Base-by-base conservation (phyloP, 805 yeast genomes). In the Dipodascus geniculatus region DNA sequence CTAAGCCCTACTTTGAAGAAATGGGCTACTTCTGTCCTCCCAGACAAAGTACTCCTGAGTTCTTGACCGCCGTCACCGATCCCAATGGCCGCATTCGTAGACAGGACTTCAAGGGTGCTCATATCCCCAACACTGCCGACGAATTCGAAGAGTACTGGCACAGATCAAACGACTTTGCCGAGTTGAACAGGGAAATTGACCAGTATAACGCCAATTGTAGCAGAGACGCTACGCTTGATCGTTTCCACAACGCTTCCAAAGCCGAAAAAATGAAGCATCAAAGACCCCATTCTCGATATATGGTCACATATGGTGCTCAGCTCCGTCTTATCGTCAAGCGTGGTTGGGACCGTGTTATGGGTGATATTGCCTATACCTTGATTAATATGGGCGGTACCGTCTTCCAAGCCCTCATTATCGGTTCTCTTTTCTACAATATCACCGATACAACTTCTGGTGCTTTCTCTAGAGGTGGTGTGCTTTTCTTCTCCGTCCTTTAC, bases 31-130 rank as follows among this genome's bases (percentile, higher is more conserved):
- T 70, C 42, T 80, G 83, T 57, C 85, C 84, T 22, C 71, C 77
- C 4, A 74, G 88, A 61, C 86, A 81, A 69, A 75, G 85, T 2
- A 79, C 87, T 17, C 83, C 87, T 16, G 88, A 83, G 63, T 83
- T 82, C 64, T 68, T 83, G 60, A 83, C 87, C 1, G 79, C 87
- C 1, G 73, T 83, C 14, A 81, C 89, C 9, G 84, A 81, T 64
- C 86, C 87, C 8, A 68, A 70, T 3, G 88, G 83, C 51, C 74
- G 89, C 63, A 38, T 38, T n/a, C 67, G 60, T 55, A 63, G 77
- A 1, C 67, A 68, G 52, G 62, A 68, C 23, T 86, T 84, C 1
- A 71, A 57, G 58, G 82, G 76, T 55, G 60, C 68, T 47, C 64
- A 63, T 53, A 82, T 83, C 20, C 93, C 93, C 3, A 67, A 68